These are phyloP conservation scores for Aspergillus panamensis DNA, from an alignment of 495 filamentous ascomycete species.

Conservation along the genomic window DNA sequence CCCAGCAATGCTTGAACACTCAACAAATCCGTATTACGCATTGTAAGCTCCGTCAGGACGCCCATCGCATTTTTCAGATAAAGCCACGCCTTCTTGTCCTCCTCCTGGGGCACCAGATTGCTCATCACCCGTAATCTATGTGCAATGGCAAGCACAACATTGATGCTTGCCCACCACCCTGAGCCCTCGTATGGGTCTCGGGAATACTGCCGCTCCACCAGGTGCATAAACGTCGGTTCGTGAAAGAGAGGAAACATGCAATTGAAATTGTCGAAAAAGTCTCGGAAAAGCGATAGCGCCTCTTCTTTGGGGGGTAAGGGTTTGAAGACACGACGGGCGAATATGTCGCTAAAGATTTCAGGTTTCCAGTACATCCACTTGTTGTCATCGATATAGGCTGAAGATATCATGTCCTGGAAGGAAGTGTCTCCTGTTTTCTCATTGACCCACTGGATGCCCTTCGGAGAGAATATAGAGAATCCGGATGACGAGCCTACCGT, in stretches of 20 bases:
- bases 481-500: conserved; percentile 85
- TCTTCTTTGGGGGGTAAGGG: conserved; percentile 78
- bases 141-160: conserved; percentile 87
- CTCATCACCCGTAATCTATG: conserved; percentile 94
- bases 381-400: conserved; percentile 76
- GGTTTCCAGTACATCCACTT: conserved; percentile 97
- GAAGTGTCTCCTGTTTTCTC: conserved; percentile 93
- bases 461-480: conserved; percentile 97
- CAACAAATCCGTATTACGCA: conserved; percentile 92
- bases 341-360: conserved; percentile 92
- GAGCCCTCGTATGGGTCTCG: conserved; percentile 90
- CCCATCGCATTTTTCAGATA: conserved; percentile 97
- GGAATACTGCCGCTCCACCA: conserved; percentile 91
- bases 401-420: conserved; percentile 93
- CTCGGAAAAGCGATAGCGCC: conserved; percentile 76
- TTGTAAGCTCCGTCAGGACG: conserved; percentile 83
- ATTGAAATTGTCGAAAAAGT: conserved; percentile 98
- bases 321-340: conserved; percentile 77
- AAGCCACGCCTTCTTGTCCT: conserved; percentile 89
- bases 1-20: conserved; percentile 96
- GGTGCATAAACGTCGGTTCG: conserved; percentile 95
- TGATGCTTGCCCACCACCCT: conserved; percentile 97
- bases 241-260: conserved; percentile 97
- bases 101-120: conserved; percentile 82
- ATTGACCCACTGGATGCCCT: conserved; percentile 98